These are phyloP conservation scores for Xylariales sp. DNA, from an alignment of 2,329 filamentous ascomycete species.

Conservation along the genomic window DNA sequence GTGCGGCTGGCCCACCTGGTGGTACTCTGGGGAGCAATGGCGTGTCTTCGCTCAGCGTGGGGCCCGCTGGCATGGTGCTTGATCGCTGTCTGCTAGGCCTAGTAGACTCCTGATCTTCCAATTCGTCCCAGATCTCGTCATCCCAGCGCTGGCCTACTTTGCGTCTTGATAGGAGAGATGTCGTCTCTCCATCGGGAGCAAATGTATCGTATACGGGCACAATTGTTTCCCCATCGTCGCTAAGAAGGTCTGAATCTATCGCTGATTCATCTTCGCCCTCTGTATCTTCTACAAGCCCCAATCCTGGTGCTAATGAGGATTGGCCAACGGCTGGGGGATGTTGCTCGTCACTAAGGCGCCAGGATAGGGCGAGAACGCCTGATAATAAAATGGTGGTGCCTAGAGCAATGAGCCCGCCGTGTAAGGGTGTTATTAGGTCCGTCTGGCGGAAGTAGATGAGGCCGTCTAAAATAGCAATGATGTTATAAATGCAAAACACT, in stretches of 20 bases:
- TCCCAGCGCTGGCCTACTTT: constrained; percentile 67
- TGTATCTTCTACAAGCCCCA: constrained; percentile 81
- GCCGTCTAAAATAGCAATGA: constrained; percentile 96
- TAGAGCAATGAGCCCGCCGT: constrained; percentile 84
- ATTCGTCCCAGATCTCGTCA: constrained; percentile 89
- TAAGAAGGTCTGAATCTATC: constrained; percentile 60
- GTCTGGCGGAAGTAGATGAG: constrained; percentile 96
- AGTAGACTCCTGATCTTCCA: constrained; percentile 76
- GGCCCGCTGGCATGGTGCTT: constrained; percentile 58
- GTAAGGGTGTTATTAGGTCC: constrained; percentile 78
- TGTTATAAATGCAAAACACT: constrained; percentile 99
- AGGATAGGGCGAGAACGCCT: constrained; percentile 91
- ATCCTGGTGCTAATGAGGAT: constrained; percentile 81
- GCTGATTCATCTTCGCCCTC: constrained; percentile 70
- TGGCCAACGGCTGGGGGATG: constrained; percentile 69
- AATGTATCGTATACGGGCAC: constrained; percentile 63
- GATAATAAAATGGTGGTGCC: constrained; percentile 87
- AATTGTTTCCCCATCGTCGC: constrained; percentile 55
- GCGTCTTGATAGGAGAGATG: constrained; percentile 55
- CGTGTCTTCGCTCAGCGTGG: constrained; percentile 52
- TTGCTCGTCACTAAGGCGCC: constrained; percentile 87
- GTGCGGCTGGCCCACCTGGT: constrained; percentile 46
- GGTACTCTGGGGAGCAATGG: constrained; percentile 52
- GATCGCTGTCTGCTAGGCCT: constrained; percentile 60
- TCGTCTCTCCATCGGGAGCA: constrained; percentile 53